Evolutionary conservation across 805 yeast genomes (phyloP), one percentile per base, ranked within the genome.

Genomic region (Teunomyces cretensis): DNA sequence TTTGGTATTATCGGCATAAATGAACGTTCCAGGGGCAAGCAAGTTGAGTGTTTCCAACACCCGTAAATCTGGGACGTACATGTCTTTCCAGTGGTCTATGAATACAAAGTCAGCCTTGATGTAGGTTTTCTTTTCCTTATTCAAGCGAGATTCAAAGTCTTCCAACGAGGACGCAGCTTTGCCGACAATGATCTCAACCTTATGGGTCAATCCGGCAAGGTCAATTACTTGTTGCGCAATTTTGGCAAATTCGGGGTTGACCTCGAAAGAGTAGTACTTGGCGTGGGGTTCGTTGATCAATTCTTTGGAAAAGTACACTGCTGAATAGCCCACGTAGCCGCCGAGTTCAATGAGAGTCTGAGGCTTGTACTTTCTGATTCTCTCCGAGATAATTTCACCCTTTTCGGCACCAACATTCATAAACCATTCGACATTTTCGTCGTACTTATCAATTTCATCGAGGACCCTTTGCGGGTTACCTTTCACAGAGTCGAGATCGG

Each of bases 61-160:
- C 28, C 78, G 55, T 27, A 73, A 54, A 45, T 74, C 78, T 4
- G 76, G 70, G 17, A 71, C 59, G 47, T 72, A 75, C 38, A 51
- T 39, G 12, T 60, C 61, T 43, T 68, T 68, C 53, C 60, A 55
- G 48, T 74, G 79, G 52, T 75, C 75, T 39, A 75, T 59, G 42
- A 75, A 66, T 3, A 69, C 53, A 32, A 73, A 53, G 43, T 72
- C 76, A 1, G 68, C 50, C 1, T 67, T 50, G 3, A 48, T 44
- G 43, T 46, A 60, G 3, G 44, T 35, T 12, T 49, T 31, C 22
- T 47, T 39, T n/a, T 49, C 28, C 22, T 48, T 41, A 12, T 40
- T 30, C 26, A 58, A 41, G 17, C 48, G 37, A 1, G 47, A 54
- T 19, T 55, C 61, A 42, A 68, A 65, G 1, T 45, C 49, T 1